These are phyloP conservation scores for Cladosporium sp. DNA, from an alignment of 2,329 filamentous ascomycete species.

Conservation along the genomic window DNA sequence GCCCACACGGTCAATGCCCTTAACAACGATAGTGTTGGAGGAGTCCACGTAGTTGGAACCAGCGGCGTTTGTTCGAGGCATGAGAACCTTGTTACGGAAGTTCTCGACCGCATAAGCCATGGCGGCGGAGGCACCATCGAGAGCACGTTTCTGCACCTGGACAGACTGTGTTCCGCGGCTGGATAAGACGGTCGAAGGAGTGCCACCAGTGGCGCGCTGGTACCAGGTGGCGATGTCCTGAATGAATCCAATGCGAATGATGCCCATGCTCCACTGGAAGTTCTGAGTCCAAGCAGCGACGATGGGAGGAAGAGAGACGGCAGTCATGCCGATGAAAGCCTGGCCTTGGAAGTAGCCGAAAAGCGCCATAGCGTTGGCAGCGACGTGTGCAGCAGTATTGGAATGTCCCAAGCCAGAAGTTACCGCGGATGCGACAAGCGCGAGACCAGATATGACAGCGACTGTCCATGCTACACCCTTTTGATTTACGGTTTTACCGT, in stretches of 20 bases:
- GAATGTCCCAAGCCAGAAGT: conserved; percentile 87
- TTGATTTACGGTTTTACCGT: conserved; percentile 87
- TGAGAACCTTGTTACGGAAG: conserved; percentile 42
- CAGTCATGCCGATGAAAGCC: conserved; percentile 82
- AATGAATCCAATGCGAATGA: conserved; percentile 82
- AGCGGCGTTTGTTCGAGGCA: conserved; percentile 23
- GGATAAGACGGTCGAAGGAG: conserved; percentile 72
- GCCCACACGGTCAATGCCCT: conserved; percentile 82
- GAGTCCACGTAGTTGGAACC: conserved; percentile 28
- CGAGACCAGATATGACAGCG: conserved; percentile 80
- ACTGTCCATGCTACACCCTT: conserved; percentile 85
- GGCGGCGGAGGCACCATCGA: conserved; percentile 43
- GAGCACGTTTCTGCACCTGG: conserved; percentile 69
- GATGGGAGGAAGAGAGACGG: conserved; percentile 77
- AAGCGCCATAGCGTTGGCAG: conserved; percentile 87
- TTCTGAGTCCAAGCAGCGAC: conserved; percentile 94
- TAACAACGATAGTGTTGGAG: conserved; percentile 52
- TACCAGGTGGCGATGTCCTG: conserved; percentile 93
- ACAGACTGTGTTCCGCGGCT: conserved; percentile 72
- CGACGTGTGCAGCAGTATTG: conserved; percentile 91
- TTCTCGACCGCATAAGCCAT: conserved; percentile 50
- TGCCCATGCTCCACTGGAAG: conserved; percentile 97
- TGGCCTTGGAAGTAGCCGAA: conserved; percentile 94
- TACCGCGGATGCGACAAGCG: conserved; percentile 78
- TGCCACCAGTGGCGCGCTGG: conserved; percentile 86